Percentiles rank a stretch among this genome's conserved stretches.
Conservation (phyloP, 495 filamentous ascomycete genomes). For the Stereocaulon alpinum region DNA sequence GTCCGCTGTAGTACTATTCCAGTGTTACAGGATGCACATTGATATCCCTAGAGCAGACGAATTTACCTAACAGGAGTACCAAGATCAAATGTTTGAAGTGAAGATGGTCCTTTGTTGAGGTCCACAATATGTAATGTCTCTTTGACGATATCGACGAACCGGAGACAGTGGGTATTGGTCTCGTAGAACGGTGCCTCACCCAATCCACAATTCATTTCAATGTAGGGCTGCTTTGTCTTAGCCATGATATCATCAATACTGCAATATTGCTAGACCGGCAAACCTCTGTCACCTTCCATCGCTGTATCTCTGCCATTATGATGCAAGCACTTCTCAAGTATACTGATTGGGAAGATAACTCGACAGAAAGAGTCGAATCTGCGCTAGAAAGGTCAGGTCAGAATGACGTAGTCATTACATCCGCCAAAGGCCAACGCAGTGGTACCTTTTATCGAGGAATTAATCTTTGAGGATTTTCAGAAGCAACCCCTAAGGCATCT, state of each 20-base stretch:
- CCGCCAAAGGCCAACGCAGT: not conserved
- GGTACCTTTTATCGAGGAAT: too few relatives aligned
- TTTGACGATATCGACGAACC: conserved; percentile 85
- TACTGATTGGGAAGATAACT: not conserved
- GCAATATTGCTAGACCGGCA: not conserved
- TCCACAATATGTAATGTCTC: conserved; percentile 65
- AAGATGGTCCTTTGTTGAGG: conserved; percentile 50
- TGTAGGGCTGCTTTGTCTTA: conserved; percentile 48
- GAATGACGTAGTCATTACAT: conserved; percentile 1
- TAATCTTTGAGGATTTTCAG: too few relatives aligned
- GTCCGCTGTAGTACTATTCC: conserved; percentile 61
- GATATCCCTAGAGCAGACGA: not conserved
- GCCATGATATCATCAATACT: not conserved
- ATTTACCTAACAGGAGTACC: conserved; percentile 51
- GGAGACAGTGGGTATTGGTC: conserved; percentile 53
- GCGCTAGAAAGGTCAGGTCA: not conserved
- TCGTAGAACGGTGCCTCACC: conserved; percentile 83
- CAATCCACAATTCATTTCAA: conserved; percentile 62
- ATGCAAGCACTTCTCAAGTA: not conserved
- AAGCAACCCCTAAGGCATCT: too few relatives aligned
- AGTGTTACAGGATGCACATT: conserved; percentile 10
- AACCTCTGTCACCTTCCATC: conserved; percentile 19
- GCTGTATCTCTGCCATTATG: conserved; percentile 15
- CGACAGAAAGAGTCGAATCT: not conserved
- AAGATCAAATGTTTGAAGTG: conserved; percentile 56